These are phyloP conservation scores for Spathaspora arborariae DNA, from an alignment of 805 yeast species.

Conservation along the genomic window DNA sequence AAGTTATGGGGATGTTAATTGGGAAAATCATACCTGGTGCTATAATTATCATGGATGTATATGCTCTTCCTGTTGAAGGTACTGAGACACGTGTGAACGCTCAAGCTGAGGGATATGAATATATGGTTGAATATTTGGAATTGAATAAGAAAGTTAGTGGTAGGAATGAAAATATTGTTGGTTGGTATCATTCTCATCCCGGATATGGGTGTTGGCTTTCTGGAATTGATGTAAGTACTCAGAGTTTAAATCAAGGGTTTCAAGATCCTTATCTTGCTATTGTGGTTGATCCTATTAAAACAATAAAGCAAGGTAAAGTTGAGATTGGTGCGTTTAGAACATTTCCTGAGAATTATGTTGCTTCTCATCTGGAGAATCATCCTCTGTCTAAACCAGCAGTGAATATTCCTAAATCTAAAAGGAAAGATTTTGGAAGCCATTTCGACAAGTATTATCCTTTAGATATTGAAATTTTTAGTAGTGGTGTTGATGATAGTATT, in stretches of 20 bases:
- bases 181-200: slow-evolving; percentile 98
- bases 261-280: slow-evolving; percentile 91
- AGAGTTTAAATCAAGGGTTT: slow-evolving; percentile 74
- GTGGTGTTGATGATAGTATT: slow-evolving; percentile 42
- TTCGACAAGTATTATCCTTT: slow-evolving; percentile 66
- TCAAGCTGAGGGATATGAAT: slow-evolving; percentile 89
- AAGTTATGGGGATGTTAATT: slow-evolving; percentile 92
- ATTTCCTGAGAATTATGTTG: slow-evolving; percentile 36
- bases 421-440: slow-evolving; percentile 68
- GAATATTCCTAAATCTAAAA: slow-evolving; percentile 42
- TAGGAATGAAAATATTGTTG: slow-evolving; percentile 64
- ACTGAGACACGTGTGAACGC: slow-evolving; percentile 96
- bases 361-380: slow-evolving; percentile 2
- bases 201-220: slow-evolving; percentile 97
- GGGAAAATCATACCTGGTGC: slow-evolving; percentile 60
- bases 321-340: slow-evolving; percentile 92
- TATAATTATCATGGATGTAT: slow-evolving; percentile 74
- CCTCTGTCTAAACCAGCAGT: slow-evolving; percentile 12
- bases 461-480: slow-evolving; percentile 56
- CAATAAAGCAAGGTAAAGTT: slow-evolving; percentile 57
- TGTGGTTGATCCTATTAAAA: slow-evolving; percentile 80
- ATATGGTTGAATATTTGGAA: slow-evolving; percentile 81
- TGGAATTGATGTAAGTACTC: slow-evolving; percentile 91
- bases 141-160: slow-evolving; percentile 41
- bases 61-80: slow-evolving; percentile 89